Evolutionary conservation across 257 asterid genomes (phyloP).

Genomic region (Solanum paucissectum): DNA sequence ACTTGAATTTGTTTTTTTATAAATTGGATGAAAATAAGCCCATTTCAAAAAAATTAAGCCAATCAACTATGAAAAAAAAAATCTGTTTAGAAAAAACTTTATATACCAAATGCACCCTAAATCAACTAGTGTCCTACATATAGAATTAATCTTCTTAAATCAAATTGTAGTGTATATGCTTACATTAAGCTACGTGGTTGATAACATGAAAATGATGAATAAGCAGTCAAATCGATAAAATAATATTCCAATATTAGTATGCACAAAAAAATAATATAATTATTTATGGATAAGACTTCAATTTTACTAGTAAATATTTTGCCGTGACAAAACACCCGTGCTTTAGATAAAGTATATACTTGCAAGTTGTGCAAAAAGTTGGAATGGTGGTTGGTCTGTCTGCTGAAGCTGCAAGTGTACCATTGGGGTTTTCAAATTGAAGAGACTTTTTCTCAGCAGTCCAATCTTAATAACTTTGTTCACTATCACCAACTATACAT

Average conservation of each 20-base stretch:
- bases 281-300: not conserved
- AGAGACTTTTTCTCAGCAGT: not conserved
- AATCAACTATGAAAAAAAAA: too few species aligned
- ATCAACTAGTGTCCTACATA: not conserved
- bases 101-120: not conserved
- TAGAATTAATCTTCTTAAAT: not conserved
- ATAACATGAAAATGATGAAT: not conserved
- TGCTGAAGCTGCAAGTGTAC: not conserved
- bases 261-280: not conserved
- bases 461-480: not conserved
- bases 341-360: not conserved
- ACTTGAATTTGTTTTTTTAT: not conserved
- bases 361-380: not conserved
- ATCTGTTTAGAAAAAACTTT: too few species aligned
- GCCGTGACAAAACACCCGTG: not conserved
- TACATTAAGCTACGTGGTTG: not conserved
- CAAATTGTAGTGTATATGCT: not conserved
- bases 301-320: not conserved
- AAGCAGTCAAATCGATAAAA: not conserved
- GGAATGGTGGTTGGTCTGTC: not conserved
- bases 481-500: not conserved
- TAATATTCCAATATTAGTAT: not conserved
- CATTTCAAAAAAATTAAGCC: not conserved
- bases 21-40: not conserved
- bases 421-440: not conserved